phyloP scores from a whole-genome alignment of 108 stramenopile species.

The Hondaea fermentalgiana region DNA sequence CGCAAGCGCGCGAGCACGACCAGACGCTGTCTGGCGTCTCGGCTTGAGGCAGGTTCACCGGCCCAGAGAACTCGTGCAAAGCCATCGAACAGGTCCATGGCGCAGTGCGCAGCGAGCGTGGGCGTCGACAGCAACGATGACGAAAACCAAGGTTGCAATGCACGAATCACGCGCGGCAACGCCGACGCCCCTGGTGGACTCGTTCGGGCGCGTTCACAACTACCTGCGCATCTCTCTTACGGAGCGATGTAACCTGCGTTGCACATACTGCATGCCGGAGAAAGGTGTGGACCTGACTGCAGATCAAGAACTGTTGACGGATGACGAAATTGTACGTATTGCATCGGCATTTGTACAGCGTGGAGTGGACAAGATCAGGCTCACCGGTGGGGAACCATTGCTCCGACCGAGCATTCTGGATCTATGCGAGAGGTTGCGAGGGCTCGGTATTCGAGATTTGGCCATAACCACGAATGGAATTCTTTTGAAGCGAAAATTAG shows the following conservation, averaged over 20 bases:
- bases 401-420: slow-evolving; percentile 46
- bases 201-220: slow-evolving; percentile 74
- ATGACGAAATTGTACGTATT: slow-evolving; percentile 70
- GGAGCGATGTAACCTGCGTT: slow-evolving; percentile 93
- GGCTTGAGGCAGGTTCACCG: too few species aligned
- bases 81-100: too few species aligned
- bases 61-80: too few species aligned
- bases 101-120: not conserved
- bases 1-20: too few species aligned
- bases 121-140: not conserved
- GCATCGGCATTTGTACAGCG: slow-evolving; percentile 61
- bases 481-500: slow-evolving; percentile 55
- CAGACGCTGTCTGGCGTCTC: too few species aligned
- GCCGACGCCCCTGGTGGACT: slow-evolving; percentile 49
- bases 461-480: slow-evolving; percentile 95
- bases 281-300: slow-evolving; percentile 69
- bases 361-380: slow-evolving; percentile 58
- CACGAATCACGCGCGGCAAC: not conserved
- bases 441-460: slow-evolving; percentile 56
- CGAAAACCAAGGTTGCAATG: not conserved
- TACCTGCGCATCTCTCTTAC: slow-evolving; percentile 88
- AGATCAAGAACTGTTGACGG: slow-evolving; percentile 56
- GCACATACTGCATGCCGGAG: slow-evolving; percentile 96
- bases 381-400: slow-evolving; percentile 92
- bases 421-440: not conserved